Evolutionary conservation across 306 rosid species (phyloP), one percentile per base, ranked within the genome.

Genomic region (Begonia fuchsioides): DNA sequence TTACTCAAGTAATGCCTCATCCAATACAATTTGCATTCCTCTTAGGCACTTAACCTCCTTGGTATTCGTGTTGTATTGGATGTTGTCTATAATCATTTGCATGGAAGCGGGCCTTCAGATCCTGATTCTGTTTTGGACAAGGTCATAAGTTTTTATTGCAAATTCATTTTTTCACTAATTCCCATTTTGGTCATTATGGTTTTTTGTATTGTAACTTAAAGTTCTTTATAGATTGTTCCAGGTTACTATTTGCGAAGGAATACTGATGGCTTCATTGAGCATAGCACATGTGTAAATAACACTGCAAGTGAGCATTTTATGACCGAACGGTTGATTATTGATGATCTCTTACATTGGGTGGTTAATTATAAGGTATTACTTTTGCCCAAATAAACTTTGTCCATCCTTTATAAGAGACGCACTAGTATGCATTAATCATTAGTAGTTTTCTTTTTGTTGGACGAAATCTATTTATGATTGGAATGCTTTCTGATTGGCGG

Each of bases 231-330:
- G 97, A 84, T 90, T 81, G 97, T 90, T 68, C 97, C 97, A 51
- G 97, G 97, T 52, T 90, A 90, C 66, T 90, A 84, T 78, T 68
- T 90, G 65, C 84, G 97, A 79, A 79, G 84, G 67, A 81, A 84
- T 56, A 46, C 64, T n/a, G 90, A 84, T 69, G 97, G 97, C 53
- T 75, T 68, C 59, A 61, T 90, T 54, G 97, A 90, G 95, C 13
- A 90, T 47, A 90, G 97, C 66, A 71, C 97, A 43, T 90, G 97
- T 60, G 66, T 79, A 49, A 90, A 90, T 66, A 84, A 90, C 82
- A 84, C 95, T 46, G 94, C 97, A 43, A 76, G 97, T 62, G 95
- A 90, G 81, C 90, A 84, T 71, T 75, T 64, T 62, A 90, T 90
- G 97, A 93, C 81, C 56, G 95, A 81, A 68, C 95, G 87, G 44